Base-by-base conservation (phyloP, 306 rosid species). In the Albizia julibrissin region DNA sequence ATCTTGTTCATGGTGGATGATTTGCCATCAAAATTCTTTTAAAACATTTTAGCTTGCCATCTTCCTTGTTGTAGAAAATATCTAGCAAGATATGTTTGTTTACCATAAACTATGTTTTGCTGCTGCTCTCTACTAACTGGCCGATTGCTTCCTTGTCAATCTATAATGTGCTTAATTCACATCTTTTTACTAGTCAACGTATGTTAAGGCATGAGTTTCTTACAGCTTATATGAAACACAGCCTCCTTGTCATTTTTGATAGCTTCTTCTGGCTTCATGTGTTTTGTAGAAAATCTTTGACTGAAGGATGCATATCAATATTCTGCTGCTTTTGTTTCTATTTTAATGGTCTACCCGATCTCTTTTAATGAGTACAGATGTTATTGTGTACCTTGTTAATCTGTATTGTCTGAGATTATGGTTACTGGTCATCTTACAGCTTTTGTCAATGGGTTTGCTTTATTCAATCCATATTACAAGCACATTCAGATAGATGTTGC, bases 401-500 rank as follows among this genome's bases (percentile, higher is more conserved):
- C 69, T 64, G 50, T 7, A 59, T 66, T 29, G 26, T 31, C 76
- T 47, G 76, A 6, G 19, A 26, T 15, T 39, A 56, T 83, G 58
- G 74, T 77, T 19, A 4, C 31, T 47, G 81, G 21, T 78, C 72
- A 76, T 80, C 82, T 80, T 56, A 21, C 49, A 40, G 26, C 62
- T 73, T 80, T 54, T 79, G 72, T 66, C 29, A 33, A 52, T 70
- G 33, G 59, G 80, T 52, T 54, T 27, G 21, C 74, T 50, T 43
- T 83, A 52, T 42, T 43, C 47, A 71, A 43, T 50, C 67, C 65
- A 72, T 52, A 5, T 64, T 54, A 69, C 49, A 44, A 70, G 27
- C 74, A 79, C 79, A 76, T 86, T 80, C 72, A 39, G 47, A 56
- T 22, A 54, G 43, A 71, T 65, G 69, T 22, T 80, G 42, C 49